Percentiles rank a stretch among this genome's conserved stretches.
These are phyloP conservation scores for Medicago truncatula DNA, from an alignment of 306 rosid genomes.

Conservation along the genomic window MtrunA17r5.0-ANR NC_053045.1:12266001-12266500, in stretches of 20 bases:
- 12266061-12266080: neutral
- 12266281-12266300: neutral
- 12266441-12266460: too few relatives aligned
- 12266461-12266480: too few relatives aligned
- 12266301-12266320: conserved; percentile 24
- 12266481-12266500: too few relatives aligned
- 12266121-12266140: neutral
- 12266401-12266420: neutral
- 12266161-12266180: neutral
- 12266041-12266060: neutral
- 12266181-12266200: conserved; percentile 2
- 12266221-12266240: conserved; percentile 5
- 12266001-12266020: neutral
- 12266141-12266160: neutral
- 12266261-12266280: conserved; percentile 6
- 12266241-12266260: conserved; percentile 10
- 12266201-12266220: neutral
- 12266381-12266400: neutral
- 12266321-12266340: conserved; percentile 34
- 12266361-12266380: neutral
- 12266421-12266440: neutral
- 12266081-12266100: neutral
- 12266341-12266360: neutral
- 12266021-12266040: neutral
- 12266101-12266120: neutral